These are phyloP conservation scores for Acanthochlamys bracteata DNA, from an alignment of 106 monocot genomes.

Conservation along the genomic window DNA sequence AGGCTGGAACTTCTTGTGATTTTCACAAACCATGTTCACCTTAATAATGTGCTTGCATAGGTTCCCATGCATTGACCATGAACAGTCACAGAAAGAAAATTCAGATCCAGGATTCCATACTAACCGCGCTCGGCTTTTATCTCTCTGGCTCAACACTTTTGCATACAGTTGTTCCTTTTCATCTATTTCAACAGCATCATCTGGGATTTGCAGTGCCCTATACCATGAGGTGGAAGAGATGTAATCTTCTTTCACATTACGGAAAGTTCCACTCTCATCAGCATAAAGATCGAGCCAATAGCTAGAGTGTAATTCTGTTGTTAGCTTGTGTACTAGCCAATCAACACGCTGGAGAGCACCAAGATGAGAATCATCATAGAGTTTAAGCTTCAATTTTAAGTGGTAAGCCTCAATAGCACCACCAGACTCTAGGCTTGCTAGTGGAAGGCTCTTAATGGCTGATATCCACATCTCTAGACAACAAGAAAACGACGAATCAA, in stretches of 20 bases:
- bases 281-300: constrained; percentile 91
- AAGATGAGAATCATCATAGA: constrained; percentile 84
- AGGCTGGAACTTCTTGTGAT: constrained; percentile 26
- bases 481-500: constrained; percentile 2
- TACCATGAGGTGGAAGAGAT: constrained; percentile 83
- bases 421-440: constrained; percentile 72
- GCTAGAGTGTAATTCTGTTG: constrained; percentile 91
- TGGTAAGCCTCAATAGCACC: constrained; percentile 95
- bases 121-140: constrained; percentile 18
- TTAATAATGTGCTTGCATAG: constrained; percentile 94
- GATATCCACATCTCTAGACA: constrained; percentile 87
- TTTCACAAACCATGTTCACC: constrained; percentile 51
- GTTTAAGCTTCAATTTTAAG: constrained; percentile 73
- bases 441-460: constrained; percentile 61
- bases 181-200: constrained; percentile 51
- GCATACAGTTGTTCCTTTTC: constrained; percentile 46
- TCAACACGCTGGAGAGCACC: constrained; percentile 83
- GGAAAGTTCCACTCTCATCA: constrained; percentile 84
- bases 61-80: constrained; percentile 87
- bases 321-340: constrained; percentile 96
- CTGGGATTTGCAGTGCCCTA: constrained; percentile 72
- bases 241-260: constrained; percentile 73
- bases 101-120: constrained; percentile 93
- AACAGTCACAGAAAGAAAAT: constrained; percentile 81
- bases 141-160: constrained; percentile 62